These are phyloP conservation scores for Syncephalastrum racemosum DNA, from an alignment of 371 early-diverging fungal genomes.

Conservation along the genomic window DNA sequence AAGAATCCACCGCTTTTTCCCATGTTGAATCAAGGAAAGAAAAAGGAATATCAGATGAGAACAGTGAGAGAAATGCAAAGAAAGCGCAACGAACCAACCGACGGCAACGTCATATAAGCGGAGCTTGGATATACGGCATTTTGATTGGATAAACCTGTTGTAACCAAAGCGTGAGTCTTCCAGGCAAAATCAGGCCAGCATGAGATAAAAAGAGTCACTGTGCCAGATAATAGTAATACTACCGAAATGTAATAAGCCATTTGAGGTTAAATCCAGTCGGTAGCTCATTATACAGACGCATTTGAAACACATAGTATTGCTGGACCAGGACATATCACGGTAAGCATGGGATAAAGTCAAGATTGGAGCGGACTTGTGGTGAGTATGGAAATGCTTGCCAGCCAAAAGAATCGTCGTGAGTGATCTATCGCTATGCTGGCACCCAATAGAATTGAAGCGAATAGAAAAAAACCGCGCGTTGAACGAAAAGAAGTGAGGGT, in stretches of 20 bases:
- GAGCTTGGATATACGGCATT: background rate
- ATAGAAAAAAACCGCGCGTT: conserved; percentile 4
- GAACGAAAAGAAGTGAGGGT: conserved; percentile 2
- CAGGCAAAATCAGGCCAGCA: background rate
- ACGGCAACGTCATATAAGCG: background rate
- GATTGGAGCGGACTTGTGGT: too few species aligned
- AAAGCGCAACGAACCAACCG: background rate
- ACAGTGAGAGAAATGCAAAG: background rate
- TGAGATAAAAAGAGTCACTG: background rate
- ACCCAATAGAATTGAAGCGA: conserved; percentile 2
- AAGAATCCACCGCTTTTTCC: conserved; percentile 70
- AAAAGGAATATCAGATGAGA: conserved; percentile 2
- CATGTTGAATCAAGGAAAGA: conserved; percentile 42
- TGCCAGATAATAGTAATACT: background rate
- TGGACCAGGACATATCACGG: too few species aligned
- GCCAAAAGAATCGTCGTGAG: conserved; percentile 1
- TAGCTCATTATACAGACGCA: too few species aligned
- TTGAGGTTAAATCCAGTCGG: too few species aligned
- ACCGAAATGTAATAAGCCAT: too few species aligned
- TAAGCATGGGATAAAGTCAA: too few species aligned
- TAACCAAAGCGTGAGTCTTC: background rate
- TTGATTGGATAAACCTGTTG: background rate
- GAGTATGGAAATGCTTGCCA: background rate
- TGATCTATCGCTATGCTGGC: background rate
- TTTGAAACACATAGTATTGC: too few species aligned